A percentile compares a stretch with the other conserved stretches of the same genome.
These are phyloP conservation scores for Aspergillus chevalieri DNA, from an alignment of 2,329 filamentous ascomycete genomes.

Conservation along the genomic window DNA sequence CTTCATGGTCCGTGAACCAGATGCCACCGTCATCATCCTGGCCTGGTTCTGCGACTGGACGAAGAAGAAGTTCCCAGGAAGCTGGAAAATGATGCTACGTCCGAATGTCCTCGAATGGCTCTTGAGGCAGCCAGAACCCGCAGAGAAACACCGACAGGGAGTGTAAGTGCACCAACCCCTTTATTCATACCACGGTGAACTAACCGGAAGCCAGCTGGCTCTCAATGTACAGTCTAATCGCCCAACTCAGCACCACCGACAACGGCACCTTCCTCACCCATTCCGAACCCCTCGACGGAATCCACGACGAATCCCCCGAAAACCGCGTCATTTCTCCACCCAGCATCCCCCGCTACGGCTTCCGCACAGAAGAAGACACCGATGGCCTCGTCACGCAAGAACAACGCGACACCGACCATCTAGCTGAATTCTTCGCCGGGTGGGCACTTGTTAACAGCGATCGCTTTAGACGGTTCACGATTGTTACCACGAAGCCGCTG, in stretches of 20 bases:
- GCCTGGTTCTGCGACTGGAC: slow-evolving; percentile 27
- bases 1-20: slow-evolving; percentile 26
- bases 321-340: slow-evolving; percentile 25
- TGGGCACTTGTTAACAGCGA: slow-evolving; percentile 29
- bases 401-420: slow-evolving; percentile 28
- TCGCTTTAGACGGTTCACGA: slow-evolving; percentile 26
- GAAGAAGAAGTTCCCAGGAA: slow-evolving; percentile 19
- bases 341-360: slow-evolving; percentile 22
- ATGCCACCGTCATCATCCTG: slow-evolving; percentile 27
- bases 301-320: slow-evolving; percentile 16
- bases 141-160: slow-evolving; percentile 6
- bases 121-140: slow-evolving; percentile 16
- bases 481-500: slow-evolving; percentile 21
- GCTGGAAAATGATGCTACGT: slow-evolving; percentile 34
- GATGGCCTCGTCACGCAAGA: slow-evolving; percentile 16
- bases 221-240: slow-evolving; percentile 24
- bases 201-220: slow-evolving; percentile 13
- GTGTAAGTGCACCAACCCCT: slow-evolving; percentile 11
- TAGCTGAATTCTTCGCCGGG: slow-evolving; percentile 35
- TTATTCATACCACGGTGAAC: not conserved
- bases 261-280: not conserved
- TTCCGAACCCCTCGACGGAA: slow-evolving; percentile 15
- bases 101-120: slow-evolving; percentile 34
- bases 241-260: slow-evolving; percentile 8
- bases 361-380: slow-evolving; percentile 16